Evolutionary conservation across 1,139 yeast genomes (phyloP).

Genomic region (Suhomyces chickasaworum): DNA sequence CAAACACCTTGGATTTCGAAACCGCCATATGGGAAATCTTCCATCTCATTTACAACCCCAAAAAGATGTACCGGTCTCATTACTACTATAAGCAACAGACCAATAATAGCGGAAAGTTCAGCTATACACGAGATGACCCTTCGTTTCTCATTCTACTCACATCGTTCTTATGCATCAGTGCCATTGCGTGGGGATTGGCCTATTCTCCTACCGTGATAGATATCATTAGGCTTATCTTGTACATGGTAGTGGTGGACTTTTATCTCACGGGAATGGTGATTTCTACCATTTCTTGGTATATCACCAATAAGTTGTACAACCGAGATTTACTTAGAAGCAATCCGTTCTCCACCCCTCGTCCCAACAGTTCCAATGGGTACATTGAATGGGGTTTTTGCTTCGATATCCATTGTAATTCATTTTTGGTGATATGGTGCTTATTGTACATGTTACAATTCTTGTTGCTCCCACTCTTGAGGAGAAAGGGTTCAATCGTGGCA

Average conservation of each 20-base stretch:
- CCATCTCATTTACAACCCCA: slow-evolving; percentile 71
- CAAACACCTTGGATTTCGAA: slow-evolving; percentile 85
- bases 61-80: slow-evolving; percentile 77
- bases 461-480: slow-evolving; percentile 67
- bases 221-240: slow-evolving; percentile 63
- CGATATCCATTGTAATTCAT: slow-evolving; percentile 90
- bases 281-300: slow-evolving; percentile 72
- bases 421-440: slow-evolving; percentile 75
- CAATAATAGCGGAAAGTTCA: slow-evolving; percentile 29
- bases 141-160: slow-evolving; percentile 76
- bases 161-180: slow-evolving; percentile 65
- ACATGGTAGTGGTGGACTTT: slow-evolving; percentile 87
- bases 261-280: slow-evolving; percentile 67
- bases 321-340: slow-evolving; percentile 4
- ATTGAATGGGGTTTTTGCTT: slow-evolving; percentile 95
- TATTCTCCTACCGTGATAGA: slow-evolving; percentile 66
- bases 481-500: slow-evolving; percentile 61
- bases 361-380: slow-evolving; percentile 25
- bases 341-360: slow-evolving; percentile 4
- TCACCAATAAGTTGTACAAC: slow-evolving; percentile 62
- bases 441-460: slow-evolving; percentile 78
- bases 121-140: slow-evolving; percentile 90
- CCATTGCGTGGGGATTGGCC: slow-evolving; percentile 88
- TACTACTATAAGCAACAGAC: slow-evolving; percentile 63
- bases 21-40: slow-evolving; percentile 92